Percentiles rank a stretch among this genome's conserved stretches.
Evolutionary conservation across 768 basidiomycete genomes (phyloP).

Genomic region (Thelephora ganbajun): DNA sequence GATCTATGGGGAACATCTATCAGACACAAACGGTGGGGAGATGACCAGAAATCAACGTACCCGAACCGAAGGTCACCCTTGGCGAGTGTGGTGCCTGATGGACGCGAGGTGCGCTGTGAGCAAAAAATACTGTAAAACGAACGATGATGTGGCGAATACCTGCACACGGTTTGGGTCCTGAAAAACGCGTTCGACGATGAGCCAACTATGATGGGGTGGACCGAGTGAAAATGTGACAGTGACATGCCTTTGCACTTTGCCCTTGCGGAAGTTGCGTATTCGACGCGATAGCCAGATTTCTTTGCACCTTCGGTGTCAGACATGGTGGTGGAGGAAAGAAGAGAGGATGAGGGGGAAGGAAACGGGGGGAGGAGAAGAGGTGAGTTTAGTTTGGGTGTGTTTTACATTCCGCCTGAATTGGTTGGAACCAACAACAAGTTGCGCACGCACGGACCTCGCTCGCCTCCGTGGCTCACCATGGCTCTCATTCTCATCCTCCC

Average conservation of each 20-base stretch:
- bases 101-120: constrained; percentile 9
- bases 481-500: too few relatives aligned
- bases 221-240: constrained; percentile 10
- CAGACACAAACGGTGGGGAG: not conserved
- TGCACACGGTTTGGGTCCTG: constrained; percentile 66
- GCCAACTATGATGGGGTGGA: constrained; percentile 14
- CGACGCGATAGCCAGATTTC: constrained; percentile 60
- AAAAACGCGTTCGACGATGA: constrained; percentile 12
- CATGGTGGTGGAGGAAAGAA: constrained; percentile 13
- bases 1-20: constrained; percentile 20
- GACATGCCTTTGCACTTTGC: constrained; percentile 68
- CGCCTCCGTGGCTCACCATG: too few relatives aligned
- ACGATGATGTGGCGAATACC: constrained; percentile 26
- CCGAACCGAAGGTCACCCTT: constrained; percentile 66
- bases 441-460: too few relatives aligned
- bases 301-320: constrained; percentile 26
- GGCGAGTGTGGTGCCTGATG: constrained; percentile 47
- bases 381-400: not conserved
- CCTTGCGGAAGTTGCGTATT: constrained; percentile 54
- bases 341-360: constrained; percentile 3
- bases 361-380: constrained; percentile 11
- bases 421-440: not conserved
- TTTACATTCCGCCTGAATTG: not conserved
- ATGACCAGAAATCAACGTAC: not conserved
- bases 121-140: constrained; percentile 4